phyloP scores from a whole-genome alignment of 192 early-diverging fungal genomes.

The Coemansia sp. region DNA sequence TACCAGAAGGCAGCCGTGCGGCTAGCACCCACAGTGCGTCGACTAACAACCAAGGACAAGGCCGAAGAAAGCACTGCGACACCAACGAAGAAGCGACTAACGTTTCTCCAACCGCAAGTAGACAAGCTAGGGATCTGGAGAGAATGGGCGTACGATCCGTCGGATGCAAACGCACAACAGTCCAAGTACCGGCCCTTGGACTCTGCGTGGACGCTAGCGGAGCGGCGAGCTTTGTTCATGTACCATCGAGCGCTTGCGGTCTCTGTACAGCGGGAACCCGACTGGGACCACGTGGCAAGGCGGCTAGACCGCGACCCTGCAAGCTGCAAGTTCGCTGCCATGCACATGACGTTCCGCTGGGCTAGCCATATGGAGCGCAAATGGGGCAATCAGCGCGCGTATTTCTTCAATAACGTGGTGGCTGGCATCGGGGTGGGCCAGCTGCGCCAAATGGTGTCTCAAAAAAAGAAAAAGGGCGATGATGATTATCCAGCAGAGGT shows the following conservation, averaged over 20 bases:
- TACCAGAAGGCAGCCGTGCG: no score
- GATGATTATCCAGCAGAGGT: not conserved
- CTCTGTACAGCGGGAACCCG: not conserved
- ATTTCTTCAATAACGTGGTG: not conserved
- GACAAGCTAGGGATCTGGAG: no score
- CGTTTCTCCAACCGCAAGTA: no score
- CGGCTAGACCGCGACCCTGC: conserved; percentile 8
- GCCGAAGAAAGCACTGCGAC: not conserved
- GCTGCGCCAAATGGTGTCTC: not conserved
- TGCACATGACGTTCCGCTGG: conserved; percentile 12
- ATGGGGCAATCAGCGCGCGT: no score
- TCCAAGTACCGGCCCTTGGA: not conserved
- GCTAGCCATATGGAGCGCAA: not conserved
- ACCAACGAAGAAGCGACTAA: no score
- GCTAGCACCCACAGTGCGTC: not conserved
- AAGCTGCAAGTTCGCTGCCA: conserved; percentile 14
- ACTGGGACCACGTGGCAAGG: conserved; percentile 10
- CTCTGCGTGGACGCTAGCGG: conserved; percentile 20
- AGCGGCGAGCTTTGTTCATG: conserved; percentile 23
- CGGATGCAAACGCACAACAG: not conserved
- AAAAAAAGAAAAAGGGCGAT: no score
- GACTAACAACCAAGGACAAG: not conserved
- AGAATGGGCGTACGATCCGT: no score
- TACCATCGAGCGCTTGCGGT: conserved; percentile 11
- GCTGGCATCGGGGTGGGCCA: not conserved